Evolutionary conservation across 306 rosid species (phyloP).

Genomic region (Pyrus betulifolia): DNA sequence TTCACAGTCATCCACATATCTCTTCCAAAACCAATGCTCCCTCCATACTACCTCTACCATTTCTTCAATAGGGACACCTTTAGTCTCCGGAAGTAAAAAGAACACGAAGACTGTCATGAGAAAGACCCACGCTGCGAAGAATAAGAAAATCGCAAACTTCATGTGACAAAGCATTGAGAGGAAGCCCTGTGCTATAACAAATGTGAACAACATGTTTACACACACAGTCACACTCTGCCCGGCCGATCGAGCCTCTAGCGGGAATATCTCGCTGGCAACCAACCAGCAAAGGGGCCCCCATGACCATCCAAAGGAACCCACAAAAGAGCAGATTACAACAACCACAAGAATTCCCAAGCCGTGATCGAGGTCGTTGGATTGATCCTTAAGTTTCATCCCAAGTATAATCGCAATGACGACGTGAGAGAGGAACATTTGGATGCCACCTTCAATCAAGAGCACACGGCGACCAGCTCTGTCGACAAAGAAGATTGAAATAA

Average conservation of each 20-base stretch:
- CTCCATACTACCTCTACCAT: slow-evolving; percentile 47
- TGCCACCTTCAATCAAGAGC: slow-evolving; percentile 7
- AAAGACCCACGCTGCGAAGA: slow-evolving; percentile 47
- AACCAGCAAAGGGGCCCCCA: slow-evolving; percentile 77
- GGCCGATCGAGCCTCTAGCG: slow-evolving; percentile 51
- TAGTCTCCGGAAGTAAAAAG: slow-evolving; percentile 51
- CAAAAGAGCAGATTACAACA: neutral
- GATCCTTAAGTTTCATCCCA: slow-evolving; percentile 1
- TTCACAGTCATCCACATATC: slow-evolving; percentile 14
- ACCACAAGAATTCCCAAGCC: slow-evolving; percentile 4
- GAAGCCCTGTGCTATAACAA: slow-evolving; percentile 51
- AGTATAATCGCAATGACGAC: neutral
- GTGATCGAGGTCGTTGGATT: neutral
- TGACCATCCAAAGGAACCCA: slow-evolving; percentile 46
- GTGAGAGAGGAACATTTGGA: slow-evolving; percentile 12
- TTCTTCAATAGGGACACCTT: slow-evolving; percentile 53
- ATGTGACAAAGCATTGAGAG: slow-evolving; percentile 47
- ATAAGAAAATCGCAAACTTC: slow-evolving; percentile 50
- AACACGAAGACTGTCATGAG: slow-evolving; percentile 25
- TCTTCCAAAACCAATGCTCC: slow-evolving; percentile 64
- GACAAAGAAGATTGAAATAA: slow-evolving; percentile 39
- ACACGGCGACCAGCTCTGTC: slow-evolving; percentile 50
- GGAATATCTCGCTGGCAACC: slow-evolving; percentile 61
- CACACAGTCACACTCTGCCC: slow-evolving; percentile 55
- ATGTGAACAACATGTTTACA: slow-evolving; percentile 58